Evolutionary conservation across 352 stramenopile species (phyloP), one percentile per base, ranked within the genome.

Genomic region (Phytopythium cucurbitacearum): DNA sequence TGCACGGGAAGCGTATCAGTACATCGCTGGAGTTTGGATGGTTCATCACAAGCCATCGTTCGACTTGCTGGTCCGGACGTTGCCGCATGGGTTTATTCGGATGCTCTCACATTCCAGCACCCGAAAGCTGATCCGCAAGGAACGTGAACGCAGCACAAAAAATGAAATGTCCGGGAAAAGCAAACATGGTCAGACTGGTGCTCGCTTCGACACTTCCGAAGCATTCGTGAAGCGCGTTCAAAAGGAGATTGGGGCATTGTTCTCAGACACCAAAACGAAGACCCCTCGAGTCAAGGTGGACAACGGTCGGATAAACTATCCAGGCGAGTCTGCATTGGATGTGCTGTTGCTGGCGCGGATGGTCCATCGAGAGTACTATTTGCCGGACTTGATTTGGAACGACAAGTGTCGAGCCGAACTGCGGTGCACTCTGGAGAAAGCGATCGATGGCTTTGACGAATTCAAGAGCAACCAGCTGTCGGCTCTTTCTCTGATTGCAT

Each of bases 361-460:
- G 53, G 46, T 94, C 1, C 58, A 78, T 11, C 85, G 84, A 21
- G 78, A 89, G 53, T 92, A 89, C 35, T 58, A 85, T 40, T 71
- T 92, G 3, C 84, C 82, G 5, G 84, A 94, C 42, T 63, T 92
- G 36, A 87, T 94, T 37, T 94, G 84, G 84, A 87, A 90, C 39
- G 64, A 78, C 11, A 40, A 64, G 21, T 83, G 73, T 3, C 67
- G 81, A 42, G 48, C 62, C 34, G 80, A 92, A 54, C 57, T 94
- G 8, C 76, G 78, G 55, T 13, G 49, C 16, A 64, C 74, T 16
- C 65, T 89, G 4, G 64, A 75, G 39, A 61, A 60, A 16, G 62
- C 68, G 15, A 75, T 87, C 13, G 52, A 80, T 13, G 62, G 66
- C 8, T 87, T 85, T 38, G 69, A 77, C n/a, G 64, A 63, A 15